phyloP scores from a whole-genome alignment of 2,329 filamentous ascomycete genomes.

The Xylariaceae sp. region DNA sequence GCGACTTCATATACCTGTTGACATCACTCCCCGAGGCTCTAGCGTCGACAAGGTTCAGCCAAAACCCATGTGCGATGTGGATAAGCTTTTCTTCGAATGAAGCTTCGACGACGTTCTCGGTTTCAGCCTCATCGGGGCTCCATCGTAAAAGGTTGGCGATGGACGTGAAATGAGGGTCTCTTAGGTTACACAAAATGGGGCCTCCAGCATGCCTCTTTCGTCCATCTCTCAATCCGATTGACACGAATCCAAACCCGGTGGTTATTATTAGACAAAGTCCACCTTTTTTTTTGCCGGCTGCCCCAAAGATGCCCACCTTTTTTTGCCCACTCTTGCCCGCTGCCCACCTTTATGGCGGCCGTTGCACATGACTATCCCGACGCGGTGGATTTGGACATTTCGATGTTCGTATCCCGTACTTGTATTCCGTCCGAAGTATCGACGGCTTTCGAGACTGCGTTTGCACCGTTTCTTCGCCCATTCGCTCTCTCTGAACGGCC shows the following conservation, averaged over 20 bases:
- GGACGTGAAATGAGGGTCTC: slow-evolving; percentile 27
- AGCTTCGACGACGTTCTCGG: slow-evolving; percentile 19
- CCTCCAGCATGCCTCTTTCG: slow-evolving; percentile 22
- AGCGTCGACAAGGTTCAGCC: slow-evolving; percentile 7
- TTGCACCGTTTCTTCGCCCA: neutral
- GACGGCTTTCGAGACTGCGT: neutral
- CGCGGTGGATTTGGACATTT: slow-evolving; percentile 18
- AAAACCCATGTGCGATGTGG: slow-evolving; percentile 25
- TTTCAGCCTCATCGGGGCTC: slow-evolving; percentile 26
- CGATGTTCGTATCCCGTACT: neutral
- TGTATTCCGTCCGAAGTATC: neutral
- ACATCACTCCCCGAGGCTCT: neutral
- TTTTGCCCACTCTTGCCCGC: slow-evolving; percentile 16
- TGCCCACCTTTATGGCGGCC: slow-evolving; percentile 20
- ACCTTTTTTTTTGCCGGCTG: neutral
- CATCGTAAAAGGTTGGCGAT: slow-evolving; percentile 23
- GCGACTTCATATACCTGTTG: neutral
- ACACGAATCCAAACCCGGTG: neutral
- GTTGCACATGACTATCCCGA: slow-evolving; percentile 28
- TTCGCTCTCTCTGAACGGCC: neutral
- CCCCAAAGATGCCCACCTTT: slow-evolving; percentile 17
- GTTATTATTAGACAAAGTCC: slow-evolving; percentile 15
- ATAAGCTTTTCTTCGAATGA: slow-evolving; percentile 10
- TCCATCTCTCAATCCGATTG: slow-evolving; percentile 17
- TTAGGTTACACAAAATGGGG: slow-evolving; percentile 30